A percentile compares a stretch with the other conserved stretches of the same genome.
Evolutionary conservation across 345 rosid species (phyloP).

Genomic region (Aquilaria malaccensis): DNA sequence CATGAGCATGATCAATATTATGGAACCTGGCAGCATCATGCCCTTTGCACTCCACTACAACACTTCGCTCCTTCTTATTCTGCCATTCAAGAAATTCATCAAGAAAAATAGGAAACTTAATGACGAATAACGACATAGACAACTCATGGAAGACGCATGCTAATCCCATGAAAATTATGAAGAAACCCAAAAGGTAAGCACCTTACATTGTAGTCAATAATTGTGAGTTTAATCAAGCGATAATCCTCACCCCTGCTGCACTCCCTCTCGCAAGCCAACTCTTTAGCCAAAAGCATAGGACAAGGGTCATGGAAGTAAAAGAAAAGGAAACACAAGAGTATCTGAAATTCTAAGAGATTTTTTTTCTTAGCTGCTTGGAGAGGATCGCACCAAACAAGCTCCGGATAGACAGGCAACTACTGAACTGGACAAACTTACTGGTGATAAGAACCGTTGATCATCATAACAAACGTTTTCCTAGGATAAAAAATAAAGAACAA

Average conservation of each 20-base stretch:
- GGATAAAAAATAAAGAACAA: no score
- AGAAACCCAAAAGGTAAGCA: not conserved
- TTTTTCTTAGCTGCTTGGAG: no score
- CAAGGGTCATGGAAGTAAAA: slow-evolving; percentile 5
- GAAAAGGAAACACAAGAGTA: not conserved
- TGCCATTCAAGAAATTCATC: slow-evolving; percentile 16
- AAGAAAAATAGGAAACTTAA: not conserved
- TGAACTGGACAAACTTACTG: no score
- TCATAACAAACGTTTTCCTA: no score
- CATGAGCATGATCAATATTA: slow-evolving; percentile 74
- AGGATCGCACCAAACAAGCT: no score
- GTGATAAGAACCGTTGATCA: no score
- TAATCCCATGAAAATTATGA: not conserved
- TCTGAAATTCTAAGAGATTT: not conserved
- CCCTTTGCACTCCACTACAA: slow-evolving; percentile 88
- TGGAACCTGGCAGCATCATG: slow-evolving; percentile 89
- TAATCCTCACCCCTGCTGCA: slow-evolving; percentile 95
- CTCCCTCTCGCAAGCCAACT: slow-evolving; percentile 83
- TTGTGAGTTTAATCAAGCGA: slow-evolving; percentile 75
- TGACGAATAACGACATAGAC: not conserved
- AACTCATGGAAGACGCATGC: not conserved
- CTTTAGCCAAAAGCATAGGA: slow-evolving; percentile 19
- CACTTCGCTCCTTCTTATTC: slow-evolving; percentile 64
- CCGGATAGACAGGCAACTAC: no score
- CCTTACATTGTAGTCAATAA: slow-evolving; percentile 65